Percentiles rank a stretch among this genome's conserved stretches.
These are phyloP conservation scores for Solanum sitiens DNA, from an alignment of 257 asterid genomes.

Conservation along the genomic window DNA sequence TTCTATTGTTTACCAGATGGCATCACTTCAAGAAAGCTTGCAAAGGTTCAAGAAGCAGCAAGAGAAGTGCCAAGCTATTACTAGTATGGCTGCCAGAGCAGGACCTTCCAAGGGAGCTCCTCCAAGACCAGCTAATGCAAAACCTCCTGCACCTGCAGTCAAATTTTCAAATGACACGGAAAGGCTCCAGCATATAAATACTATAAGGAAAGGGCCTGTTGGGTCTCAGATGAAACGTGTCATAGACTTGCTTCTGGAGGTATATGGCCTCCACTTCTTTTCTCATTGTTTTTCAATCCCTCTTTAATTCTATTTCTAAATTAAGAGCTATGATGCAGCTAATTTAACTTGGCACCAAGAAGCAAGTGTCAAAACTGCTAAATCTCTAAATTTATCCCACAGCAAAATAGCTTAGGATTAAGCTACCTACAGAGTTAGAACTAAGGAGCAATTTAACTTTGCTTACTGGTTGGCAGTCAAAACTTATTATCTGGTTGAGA, in stretches of 20 bases:
- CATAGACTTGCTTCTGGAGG: constrained; percentile 76
- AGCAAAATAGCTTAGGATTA: neutral
- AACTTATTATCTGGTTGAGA: neutral
- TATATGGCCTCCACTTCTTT: constrained; percentile 7
- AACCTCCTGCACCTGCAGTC: constrained; percentile 43
- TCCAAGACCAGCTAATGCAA: constrained; percentile 33
- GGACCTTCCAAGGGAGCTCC: constrained; percentile 31
- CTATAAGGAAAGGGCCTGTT: constrained; percentile 87
- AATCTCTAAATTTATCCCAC: neutral
- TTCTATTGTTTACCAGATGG: constrained; percentile 28
- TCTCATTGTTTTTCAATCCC: neutral
- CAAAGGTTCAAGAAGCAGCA: constrained; percentile 51
- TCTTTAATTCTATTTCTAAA: neutral
- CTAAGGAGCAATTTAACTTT: neutral
- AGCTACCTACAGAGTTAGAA: neutral
- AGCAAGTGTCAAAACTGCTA: neutral
- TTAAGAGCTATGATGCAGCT: neutral
- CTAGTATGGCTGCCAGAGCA: constrained; percentile 31
- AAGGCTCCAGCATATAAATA: constrained; percentile 78
- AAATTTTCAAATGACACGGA: constrained; percentile 82
- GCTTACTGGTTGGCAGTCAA: neutral
- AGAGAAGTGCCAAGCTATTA: constrained; percentile 51
- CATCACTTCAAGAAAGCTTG: constrained; percentile 39
- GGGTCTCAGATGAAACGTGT: constrained; percentile 94
- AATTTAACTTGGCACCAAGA: neutral